Evolutionary conservation across 2,329 filamentous ascomycete genomes (phyloP).

Genomic region (Clonostachys byssicola): DNA sequence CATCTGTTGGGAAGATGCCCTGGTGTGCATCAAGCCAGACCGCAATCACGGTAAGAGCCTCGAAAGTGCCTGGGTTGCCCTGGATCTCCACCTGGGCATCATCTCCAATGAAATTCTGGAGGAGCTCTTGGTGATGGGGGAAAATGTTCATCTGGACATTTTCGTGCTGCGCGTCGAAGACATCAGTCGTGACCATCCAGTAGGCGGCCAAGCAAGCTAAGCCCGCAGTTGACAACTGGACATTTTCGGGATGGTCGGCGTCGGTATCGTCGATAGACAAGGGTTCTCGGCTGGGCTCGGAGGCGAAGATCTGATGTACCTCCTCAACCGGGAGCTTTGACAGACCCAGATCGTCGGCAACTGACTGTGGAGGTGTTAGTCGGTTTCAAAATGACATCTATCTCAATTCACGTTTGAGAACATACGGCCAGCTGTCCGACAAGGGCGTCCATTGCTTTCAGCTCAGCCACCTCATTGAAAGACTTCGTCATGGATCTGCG

Average conservation of each 20-base stretch:
- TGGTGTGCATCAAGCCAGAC: constrained; percentile 52
- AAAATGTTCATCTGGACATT: constrained; percentile 53
- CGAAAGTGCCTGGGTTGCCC: constrained; percentile 48
- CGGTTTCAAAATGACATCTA: not conserved
- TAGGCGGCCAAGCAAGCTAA: constrained; percentile 56
- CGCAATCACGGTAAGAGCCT: constrained; percentile 56
- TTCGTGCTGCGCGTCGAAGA: constrained; percentile 54
- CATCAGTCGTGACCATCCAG: constrained; percentile 56
- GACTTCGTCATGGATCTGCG: constrained; percentile 57
- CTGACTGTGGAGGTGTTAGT: constrained; percentile 33
- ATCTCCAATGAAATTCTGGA: constrained; percentile 48
- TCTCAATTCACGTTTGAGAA: constrained; percentile 5
- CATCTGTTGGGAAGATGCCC: constrained; percentile 23
- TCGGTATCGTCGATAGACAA: constrained; percentile 41
- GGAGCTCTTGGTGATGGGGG: constrained; percentile 51
- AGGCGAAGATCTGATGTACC: constrained; percentile 37
- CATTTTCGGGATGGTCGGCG: constrained; percentile 39
- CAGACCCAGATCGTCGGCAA: constrained; percentile 59
- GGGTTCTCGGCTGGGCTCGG: constrained; percentile 36
- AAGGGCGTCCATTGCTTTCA: constrained; percentile 59
- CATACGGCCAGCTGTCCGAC: constrained; percentile 69
- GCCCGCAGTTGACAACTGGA: constrained; percentile 56
- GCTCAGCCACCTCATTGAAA: constrained; percentile 58
- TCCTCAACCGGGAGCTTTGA: constrained; percentile 37
- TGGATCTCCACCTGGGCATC: constrained; percentile 43